Evolutionary conservation across 2,329 filamentous ascomycete species (phyloP).

Genomic region (Fusarium poae): DNA sequence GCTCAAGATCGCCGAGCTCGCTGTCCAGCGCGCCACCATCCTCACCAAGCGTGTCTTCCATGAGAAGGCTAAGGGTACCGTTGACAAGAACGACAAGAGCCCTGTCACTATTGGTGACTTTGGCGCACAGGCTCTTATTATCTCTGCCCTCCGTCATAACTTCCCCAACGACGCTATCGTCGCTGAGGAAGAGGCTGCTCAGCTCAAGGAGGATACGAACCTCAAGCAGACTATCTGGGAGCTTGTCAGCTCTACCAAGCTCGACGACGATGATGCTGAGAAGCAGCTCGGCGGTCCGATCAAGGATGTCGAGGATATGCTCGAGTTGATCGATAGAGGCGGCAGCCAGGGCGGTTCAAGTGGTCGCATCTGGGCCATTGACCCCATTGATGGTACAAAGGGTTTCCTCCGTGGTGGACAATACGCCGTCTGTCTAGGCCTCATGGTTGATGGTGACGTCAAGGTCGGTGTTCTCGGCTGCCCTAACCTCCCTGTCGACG

Average conservation of each 20-base stretch:
- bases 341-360: conserved; percentile 77
- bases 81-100: conserved; percentile 91
- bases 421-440: conserved; percentile 92
- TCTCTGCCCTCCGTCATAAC: conserved; percentile 86
- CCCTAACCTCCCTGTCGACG: conserved; percentile 92
- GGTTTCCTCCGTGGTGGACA: conserved; percentile 96
- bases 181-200: conserved; percentile 91
- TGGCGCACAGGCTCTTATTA: conserved; percentile 96
- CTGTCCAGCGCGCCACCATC: conserved; percentile 80
- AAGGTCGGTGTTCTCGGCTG: conserved; percentile 95
- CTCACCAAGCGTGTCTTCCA: conserved; percentile 70
- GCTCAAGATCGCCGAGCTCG: conserved; percentile 85
- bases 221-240: conserved; percentile 82
- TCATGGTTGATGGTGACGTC: conserved; percentile 94
- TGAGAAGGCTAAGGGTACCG: conserved; percentile 92
- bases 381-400: conserved; percentile 98
- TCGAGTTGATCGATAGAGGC: conserved; percentile 75
- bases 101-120: conserved; percentile 99
- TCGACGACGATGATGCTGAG: conserved; percentile 69
- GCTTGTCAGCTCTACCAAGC: conserved; percentile 78
- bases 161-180: conserved; percentile 94
- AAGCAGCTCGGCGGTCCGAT: conserved; percentile 78
- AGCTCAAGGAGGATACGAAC: conserved; percentile 77
- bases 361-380: conserved; percentile 93
- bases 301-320: conserved; percentile 73